A percentile compares a stretch with the other conserved stretches of the same genome.
Conservation (phyloP, 1,284 basidiomycete species). For the Trichosporon sp. region DNA sequence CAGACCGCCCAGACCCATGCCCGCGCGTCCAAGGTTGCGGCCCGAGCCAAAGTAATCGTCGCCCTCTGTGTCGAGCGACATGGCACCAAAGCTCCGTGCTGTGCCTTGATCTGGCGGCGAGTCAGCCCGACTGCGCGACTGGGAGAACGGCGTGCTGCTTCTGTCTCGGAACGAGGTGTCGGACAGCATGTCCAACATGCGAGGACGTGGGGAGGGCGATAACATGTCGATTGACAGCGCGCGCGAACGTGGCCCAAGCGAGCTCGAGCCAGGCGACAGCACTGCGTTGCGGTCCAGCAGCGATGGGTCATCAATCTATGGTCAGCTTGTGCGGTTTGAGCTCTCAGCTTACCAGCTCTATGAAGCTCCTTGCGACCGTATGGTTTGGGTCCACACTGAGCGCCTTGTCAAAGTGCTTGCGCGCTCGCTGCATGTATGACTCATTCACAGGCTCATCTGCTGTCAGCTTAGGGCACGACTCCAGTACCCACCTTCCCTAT, state of each 20-base stretch:
- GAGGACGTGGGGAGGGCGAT: background rate
- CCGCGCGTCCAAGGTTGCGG: background rate
- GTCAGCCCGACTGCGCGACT: background rate
- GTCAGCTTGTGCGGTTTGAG: background rate
- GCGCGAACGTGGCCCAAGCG: background rate
- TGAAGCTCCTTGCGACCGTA: conserved; percentile 29
- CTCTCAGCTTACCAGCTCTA: conserved; percentile 25
- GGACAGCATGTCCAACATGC: background rate
- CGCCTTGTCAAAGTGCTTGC: conserved; percentile 33
- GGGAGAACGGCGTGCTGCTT: background rate
- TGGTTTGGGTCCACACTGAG: conserved; percentile 26
- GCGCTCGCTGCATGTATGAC: conserved; percentile 25
- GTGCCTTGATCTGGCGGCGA: background rate
- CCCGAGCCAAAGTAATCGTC: background rate
- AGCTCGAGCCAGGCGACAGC: background rate
- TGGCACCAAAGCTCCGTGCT: background rate
- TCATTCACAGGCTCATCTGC: conserved; percentile 3
- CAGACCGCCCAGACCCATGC: background rate
- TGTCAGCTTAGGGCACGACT: background rate
- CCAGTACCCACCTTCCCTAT: background rate
- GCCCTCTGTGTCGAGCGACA: background rate
- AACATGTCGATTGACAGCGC: background rate
- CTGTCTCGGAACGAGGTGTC: background rate
- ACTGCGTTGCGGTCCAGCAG: background rate
- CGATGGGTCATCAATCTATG: background rate